Conservation (phyloP, 139 green algal genomes). For the Protoeuglena noctilucae region DNA sequence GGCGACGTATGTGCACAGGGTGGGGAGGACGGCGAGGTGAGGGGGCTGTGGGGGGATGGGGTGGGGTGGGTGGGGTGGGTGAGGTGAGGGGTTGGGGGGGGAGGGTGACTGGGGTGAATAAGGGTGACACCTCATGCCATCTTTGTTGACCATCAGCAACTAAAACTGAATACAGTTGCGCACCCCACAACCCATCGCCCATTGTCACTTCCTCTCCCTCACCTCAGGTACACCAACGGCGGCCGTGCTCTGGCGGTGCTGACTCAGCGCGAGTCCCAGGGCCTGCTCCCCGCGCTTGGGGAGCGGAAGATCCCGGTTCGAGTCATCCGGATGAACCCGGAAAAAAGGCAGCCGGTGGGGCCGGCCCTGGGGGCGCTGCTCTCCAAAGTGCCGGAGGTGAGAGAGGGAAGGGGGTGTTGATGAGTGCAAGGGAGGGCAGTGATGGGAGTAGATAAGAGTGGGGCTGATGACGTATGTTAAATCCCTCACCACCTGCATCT, state of each 20-base stretch:
- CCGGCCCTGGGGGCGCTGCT: conserved; percentile 65
- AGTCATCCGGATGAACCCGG: conserved; percentile 57
- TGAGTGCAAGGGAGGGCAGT: not conserved
- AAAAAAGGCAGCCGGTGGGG: conserved; percentile 47
- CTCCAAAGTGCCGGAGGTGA: conserved; percentile 69
- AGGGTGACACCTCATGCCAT: too few relatives aligned
- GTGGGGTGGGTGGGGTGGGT: too few relatives aligned
- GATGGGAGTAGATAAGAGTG: not conserved
- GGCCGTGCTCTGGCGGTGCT: conserved; percentile 66
- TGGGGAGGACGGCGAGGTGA: conserved; percentile 66
- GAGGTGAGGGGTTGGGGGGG: too few relatives aligned
- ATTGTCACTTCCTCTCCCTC: too few relatives aligned
- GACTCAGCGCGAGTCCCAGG: conserved; percentile 41
- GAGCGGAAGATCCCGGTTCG: conserved; percentile 67
- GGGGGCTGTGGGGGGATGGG: too few relatives aligned
- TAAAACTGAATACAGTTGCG: too few relatives aligned
- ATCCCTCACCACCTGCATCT: not conserved
- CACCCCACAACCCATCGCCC: too few relatives aligned
- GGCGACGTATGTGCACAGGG: conserved; percentile 84
- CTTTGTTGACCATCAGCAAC: too few relatives aligned
- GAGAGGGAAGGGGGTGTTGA: conserved; percentile 11
- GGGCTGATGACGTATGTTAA: not conserved
- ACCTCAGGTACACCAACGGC: conserved; percentile 18
- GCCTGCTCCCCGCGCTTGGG: conserved; percentile 40
- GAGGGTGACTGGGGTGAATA: too few relatives aligned